These are phyloP conservation scores for Cyclotella sp. DNA, from an alignment of 108 stramenopile genomes.

Conservation along the genomic window DNA sequence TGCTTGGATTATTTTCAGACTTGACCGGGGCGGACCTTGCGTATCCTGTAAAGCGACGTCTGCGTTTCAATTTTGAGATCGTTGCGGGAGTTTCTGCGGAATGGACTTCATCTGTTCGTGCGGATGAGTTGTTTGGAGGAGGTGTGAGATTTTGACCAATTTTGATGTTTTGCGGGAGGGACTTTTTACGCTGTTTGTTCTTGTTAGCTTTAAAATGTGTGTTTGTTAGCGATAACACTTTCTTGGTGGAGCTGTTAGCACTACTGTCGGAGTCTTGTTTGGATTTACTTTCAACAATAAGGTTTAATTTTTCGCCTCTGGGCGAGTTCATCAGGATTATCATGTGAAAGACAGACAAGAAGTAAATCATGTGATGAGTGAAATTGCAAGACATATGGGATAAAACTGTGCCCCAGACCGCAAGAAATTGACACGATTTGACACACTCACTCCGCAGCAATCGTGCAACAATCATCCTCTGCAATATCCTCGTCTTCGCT, in stretches of 20 bases:
- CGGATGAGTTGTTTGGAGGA: slow-evolving; percentile 1
- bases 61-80: slow-evolving; percentile 18
- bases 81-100: slow-evolving; percentile 29
- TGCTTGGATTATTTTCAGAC: not conserved
- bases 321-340: too few relatives aligned
- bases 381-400: not conserved
- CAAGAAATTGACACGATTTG: not conserved
- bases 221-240: not conserved
- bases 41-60: too few relatives aligned
- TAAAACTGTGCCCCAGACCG: not conserved
- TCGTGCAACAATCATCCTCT: slow-evolving; percentile 9
- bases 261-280: not conserved
- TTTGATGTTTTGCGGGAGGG: slow-evolving; percentile 5
- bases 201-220: not conserved
- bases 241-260: not conserved
- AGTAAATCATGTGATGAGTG: not conserved
- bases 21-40: not conserved
- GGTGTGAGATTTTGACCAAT: slow-evolving; percentile 18
- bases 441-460: not conserved
- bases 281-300: too few relatives aligned
- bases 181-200: not conserved
- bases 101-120: not conserved
- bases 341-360: not conserved
- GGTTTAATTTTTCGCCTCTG: too few relatives aligned
- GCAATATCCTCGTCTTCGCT: not conserved